Percentiles rank a stretch among this genome's conserved stretches.
Conservation (phyloP, 495 filamentous ascomycete genomes). For the Podospora australis region DNA sequence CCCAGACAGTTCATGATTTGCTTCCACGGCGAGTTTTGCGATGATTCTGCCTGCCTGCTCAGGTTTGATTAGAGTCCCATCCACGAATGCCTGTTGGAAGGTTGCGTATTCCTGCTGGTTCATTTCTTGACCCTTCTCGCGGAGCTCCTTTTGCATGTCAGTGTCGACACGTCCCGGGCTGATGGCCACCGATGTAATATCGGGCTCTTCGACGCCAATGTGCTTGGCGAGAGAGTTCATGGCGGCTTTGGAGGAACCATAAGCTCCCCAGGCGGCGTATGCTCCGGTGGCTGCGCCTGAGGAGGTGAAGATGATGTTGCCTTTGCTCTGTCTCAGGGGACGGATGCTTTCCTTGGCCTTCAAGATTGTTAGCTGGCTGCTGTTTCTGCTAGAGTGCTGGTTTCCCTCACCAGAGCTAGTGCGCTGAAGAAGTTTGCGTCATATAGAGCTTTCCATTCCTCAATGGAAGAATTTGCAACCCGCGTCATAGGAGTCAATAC, state of each 20-base stretch:
- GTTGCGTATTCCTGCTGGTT: constrained; percentile 56
- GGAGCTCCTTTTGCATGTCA: constrained; percentile 81
- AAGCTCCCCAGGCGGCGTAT: constrained; percentile 70
- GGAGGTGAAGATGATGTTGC: constrained; percentile 66
- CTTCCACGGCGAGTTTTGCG: constrained; percentile 58
- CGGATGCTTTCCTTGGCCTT: constrained; percentile 71
- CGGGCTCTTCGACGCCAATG: constrained; percentile 71
- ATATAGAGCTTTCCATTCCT: constrained; percentile 71
- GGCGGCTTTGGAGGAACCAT: constrained; percentile 83
- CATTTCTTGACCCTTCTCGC: constrained; percentile 60
- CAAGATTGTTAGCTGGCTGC: too few species aligned
- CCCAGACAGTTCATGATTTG: constrained; percentile 61
- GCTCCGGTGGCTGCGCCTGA: constrained; percentile 64
- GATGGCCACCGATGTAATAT: constrained; percentile 62
- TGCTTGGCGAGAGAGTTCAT: constrained; percentile 74
- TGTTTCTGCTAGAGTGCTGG: too few species aligned
- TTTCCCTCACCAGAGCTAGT: constrained; percentile 70
- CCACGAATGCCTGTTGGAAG: constrained; percentile 59
- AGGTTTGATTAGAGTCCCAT: constrained; percentile 66
- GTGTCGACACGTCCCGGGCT: constrained; percentile 86
- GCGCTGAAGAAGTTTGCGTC: constrained; percentile 80
- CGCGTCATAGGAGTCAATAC: constrained; percentile 70
- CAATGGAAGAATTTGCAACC: constrained; percentile 53
- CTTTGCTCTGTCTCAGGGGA: constrained; percentile 60
- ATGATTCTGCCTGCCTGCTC: constrained; percentile 85